Percentiles rank a stretch among this genome's conserved stretches.
These are phyloP conservation scores for Leishmania tarentolae DNA, from an alignment of 208 protist species.

Conservation along the genomic window DNA sequence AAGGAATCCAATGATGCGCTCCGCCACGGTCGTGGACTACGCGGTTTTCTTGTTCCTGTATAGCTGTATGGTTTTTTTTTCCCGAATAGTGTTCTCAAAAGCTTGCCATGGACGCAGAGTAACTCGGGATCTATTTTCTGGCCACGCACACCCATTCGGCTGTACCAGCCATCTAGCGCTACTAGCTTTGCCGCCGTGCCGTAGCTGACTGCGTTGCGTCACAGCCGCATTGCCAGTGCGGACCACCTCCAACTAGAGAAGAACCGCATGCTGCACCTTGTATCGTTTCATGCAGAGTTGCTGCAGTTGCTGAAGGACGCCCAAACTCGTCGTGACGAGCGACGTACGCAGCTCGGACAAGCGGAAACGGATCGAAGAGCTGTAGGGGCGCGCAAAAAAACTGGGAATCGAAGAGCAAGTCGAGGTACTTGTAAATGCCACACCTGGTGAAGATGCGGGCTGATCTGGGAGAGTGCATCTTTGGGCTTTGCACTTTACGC, in stretches of 20 bases:
- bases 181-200: constrained; percentile 41
- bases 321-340: constrained; percentile 88
- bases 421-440: constrained; percentile 62
- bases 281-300: constrained; percentile 70
- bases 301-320: constrained; percentile 44
- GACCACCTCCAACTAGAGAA: constrained; percentile 98
- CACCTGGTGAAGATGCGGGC: constrained; percentile 55
- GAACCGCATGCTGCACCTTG: constrained; percentile 95
- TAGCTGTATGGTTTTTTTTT: constrained; percentile 71
- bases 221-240: constrained; percentile 91
- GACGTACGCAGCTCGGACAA: constrained; percentile 84
- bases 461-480: constrained; percentile 48
- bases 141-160: constrained; percentile 34
- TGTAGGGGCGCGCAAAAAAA: constrained; percentile 42
- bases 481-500: constrained; percentile 98
- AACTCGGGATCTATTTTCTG: constrained; percentile 93
- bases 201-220: constrained; percentile 37
- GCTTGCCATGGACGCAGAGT: constrained; percentile 97
- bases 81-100: constrained; percentile 90
- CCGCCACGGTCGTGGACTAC: constrained; percentile 90
- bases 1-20: constrained; percentile 37
- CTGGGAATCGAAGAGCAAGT: constrained; percentile 69
- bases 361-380: constrained; percentile 47
- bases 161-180: constrained; percentile 95
- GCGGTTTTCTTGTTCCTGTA: constrained; percentile 91